A percentile compares a stretch with the other conserved stretches of the same genome.
Conservation (phyloP, 2,329 filamentous ascomycete species). For the Plenodomus tracheiphilus region DNA sequence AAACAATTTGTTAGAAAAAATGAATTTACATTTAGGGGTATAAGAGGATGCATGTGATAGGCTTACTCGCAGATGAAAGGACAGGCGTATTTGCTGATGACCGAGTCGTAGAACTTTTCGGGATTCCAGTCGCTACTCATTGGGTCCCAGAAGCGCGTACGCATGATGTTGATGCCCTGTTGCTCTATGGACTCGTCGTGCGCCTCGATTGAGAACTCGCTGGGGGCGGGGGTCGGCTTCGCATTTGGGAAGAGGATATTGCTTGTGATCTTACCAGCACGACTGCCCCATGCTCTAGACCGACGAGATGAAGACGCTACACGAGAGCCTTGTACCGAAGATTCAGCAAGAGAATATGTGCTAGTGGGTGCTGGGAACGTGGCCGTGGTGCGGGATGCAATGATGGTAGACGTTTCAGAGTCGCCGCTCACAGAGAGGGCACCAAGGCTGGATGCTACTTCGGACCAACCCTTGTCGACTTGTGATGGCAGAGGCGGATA, state of each 20-base stretch:
- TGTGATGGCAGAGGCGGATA: constrained; percentile 30
- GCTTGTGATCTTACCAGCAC: constrained; percentile 23
- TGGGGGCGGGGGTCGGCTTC: constrained; percentile 29
- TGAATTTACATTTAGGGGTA: background rate
- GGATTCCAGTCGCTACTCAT: constrained; percentile 53
- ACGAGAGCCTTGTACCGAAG: constrained; percentile 1
- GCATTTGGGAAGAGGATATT: constrained; percentile 43
- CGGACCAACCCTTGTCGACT: background rate
- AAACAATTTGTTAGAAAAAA: too few relatives aligned
- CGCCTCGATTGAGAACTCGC: constrained; percentile 34
- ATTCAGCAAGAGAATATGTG: constrained; percentile 1
- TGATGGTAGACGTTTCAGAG: constrained; percentile 11
- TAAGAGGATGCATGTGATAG: background rate
- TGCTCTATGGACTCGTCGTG: constrained; percentile 31
- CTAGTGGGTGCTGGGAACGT: background rate
- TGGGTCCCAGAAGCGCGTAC: constrained; percentile 55
- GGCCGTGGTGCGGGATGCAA: constrained; percentile 4
- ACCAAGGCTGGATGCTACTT: constrained; percentile 13
- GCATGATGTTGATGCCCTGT: constrained; percentile 45
- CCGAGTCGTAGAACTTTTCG: constrained; percentile 51
- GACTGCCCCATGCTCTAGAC: constrained; percentile 26
- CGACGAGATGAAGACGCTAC: constrained; percentile 9
- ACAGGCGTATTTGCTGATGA: constrained; percentile 56
- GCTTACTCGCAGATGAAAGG: constrained; percentile 59
- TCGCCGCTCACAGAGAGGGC: constrained; percentile 20